Evolutionary conservation across 306 rosid species (phyloP).

Genomic region (Acacia acuminata): DNA sequence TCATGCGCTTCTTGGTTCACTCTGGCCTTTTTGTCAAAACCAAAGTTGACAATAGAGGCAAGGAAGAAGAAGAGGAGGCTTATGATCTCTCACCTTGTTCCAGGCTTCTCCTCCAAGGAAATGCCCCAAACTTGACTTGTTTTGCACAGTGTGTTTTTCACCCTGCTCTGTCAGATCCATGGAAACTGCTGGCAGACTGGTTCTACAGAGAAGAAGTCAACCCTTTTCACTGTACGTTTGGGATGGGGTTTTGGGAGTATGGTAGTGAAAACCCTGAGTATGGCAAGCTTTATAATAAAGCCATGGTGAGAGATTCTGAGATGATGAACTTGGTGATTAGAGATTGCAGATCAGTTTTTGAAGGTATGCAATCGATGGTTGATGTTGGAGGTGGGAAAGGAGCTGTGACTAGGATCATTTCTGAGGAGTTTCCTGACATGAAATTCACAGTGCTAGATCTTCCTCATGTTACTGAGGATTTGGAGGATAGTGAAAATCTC

Average conservation of each 20-base stretch:
- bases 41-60: constrained; percentile 7
- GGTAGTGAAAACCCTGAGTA: constrained; percentile 7
- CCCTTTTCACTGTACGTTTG: constrained; percentile 29
- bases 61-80: neutral
- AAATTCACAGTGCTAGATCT: constrained; percentile 15
- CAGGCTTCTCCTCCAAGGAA: constrained; percentile 1
- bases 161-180: neutral
- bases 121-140: neutral
- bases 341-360: constrained; percentile 36
- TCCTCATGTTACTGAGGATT: neutral
- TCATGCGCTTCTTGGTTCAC: constrained; percentile 46
- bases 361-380: constrained; percentile 29
- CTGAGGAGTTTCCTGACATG: neutral
- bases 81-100: constrained; percentile 8
- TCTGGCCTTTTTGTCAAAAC: constrained; percentile 35
- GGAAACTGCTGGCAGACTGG: constrained; percentile 19
- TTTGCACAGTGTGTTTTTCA: neutral
- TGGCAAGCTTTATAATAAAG: constrained; percentile 13
- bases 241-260: constrained; percentile 35
- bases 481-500: neutral
- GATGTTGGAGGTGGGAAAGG: constrained; percentile 10
- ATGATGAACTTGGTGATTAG: constrained; percentile 36
- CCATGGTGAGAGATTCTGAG: constrained; percentile 39
- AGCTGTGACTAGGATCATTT: neutral
- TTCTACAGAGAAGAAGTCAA: constrained; percentile 10